Conservation (phyloP, 2,329 filamentous ascomycete genomes). For the Hypocrella siamensis region DNA sequence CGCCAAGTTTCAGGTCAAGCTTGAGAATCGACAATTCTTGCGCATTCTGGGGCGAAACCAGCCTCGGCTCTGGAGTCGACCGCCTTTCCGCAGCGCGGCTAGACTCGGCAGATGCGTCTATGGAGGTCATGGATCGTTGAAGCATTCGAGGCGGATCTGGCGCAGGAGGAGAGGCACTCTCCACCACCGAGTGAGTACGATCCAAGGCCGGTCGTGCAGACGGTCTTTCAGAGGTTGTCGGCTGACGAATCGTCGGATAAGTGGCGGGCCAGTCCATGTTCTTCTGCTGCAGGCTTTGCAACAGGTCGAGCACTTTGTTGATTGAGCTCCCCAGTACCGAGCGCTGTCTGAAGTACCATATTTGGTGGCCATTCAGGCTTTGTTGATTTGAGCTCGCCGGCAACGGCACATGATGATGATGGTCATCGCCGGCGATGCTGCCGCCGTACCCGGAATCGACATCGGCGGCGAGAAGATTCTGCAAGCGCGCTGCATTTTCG, state of each 20-base stretch:
- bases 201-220: constrained; percentile 44
- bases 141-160: constrained; percentile 32
- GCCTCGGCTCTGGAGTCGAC: constrained; percentile 51
- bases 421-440: constrained; percentile 52
- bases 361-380: constrained; percentile 61
- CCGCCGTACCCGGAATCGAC: constrained; percentile 85
- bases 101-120: constrained; percentile 50
- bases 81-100: constrained; percentile 54
- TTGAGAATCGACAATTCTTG: constrained; percentile 95
- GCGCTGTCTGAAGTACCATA: constrained; percentile 89
- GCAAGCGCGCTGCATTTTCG: constrained; percentile 64
- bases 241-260: constrained; percentile 69
- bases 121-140: constrained; percentile 57
- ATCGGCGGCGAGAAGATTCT: constrained; percentile 69
- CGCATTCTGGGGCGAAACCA: constrained; percentile 83
- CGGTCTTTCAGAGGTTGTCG: constrained; percentile 24
- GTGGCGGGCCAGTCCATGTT: constrained; percentile 88
- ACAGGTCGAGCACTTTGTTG: constrained; percentile 66
- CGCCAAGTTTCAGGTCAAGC: constrained; percentile 80
- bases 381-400: constrained; percentile 21
- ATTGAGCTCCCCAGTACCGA: constrained; percentile 78
- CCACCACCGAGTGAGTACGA: constrained; percentile 46
- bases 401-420: constrained; percentile 20
- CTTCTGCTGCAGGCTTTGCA: constrained; percentile 73
- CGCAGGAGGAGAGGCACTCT: constrained; percentile 24